Base-by-base conservation (phyloP, 306 rosid species). In the Crataegus laevigata region DNA sequence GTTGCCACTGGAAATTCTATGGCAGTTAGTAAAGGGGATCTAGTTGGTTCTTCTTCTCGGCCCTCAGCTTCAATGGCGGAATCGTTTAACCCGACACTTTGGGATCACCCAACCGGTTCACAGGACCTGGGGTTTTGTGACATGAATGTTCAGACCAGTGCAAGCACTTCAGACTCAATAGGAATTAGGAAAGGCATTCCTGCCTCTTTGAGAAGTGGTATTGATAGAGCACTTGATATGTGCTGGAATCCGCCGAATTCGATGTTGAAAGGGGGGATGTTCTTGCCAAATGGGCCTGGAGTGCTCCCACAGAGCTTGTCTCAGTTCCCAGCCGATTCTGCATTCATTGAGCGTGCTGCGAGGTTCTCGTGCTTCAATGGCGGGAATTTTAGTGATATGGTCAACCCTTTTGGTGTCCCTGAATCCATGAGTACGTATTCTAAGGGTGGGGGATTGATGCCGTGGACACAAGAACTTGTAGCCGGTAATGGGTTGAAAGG, bases 321-420 rank as follows among this genome's bases (percentile, higher is more conserved):
- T 79, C 97, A 94, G 83, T 82, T 91, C 76, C 99, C 98, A 36
- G 75, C 93, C 45, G 98, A 96, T 79, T 89, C 98, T 28, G 97
- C 85, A 9, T 92, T 92, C 80, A 89, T 96, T 11, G 99, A 96
- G 84, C 86, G 97, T 28, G 99, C 99, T 21, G 96, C 93, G 5
- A 82, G 96, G 75, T 88, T 92, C 58, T 90, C 98, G 4, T 92
- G 97, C 86, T 96, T 96, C 68, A 73, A 62, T 77, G 91, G 87
- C 55, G 96, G 97, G 71, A 87, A 72, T 83, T 85, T 89, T 24
- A 77, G 79, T 54, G 96, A 86, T 18, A 79, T 82, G 82, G 75
- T 80, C 45, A 85, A 83, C 86, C 76, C 93, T 26, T 96, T 86
- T 71, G 85, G 75, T 59, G 66, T 85, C 84, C 88, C 96, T 60